Base-by-base conservation (phyloP, 202 grass and related monocot genomes). In the Digitaria exilis region DNA sequence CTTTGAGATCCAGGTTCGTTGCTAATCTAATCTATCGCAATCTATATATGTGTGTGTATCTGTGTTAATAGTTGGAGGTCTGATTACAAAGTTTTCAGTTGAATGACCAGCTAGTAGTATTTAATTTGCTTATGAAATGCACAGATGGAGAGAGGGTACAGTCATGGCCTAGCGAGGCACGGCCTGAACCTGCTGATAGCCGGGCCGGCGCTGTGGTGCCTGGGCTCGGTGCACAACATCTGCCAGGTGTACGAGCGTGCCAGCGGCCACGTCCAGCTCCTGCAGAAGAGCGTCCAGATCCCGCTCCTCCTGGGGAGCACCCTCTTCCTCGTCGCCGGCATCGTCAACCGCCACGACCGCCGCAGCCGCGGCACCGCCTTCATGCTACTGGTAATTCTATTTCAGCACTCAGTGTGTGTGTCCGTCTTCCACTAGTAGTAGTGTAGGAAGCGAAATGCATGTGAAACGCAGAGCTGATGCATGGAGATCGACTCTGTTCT, bases 171-270 rank as follows among this genome's bases (percentile, higher is more conserved):
- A 24, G 79, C 91, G 66, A 81, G 56, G 64, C 92, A 98, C 50
- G 91, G 90, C 0, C 80, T 98, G 67, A 98, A 95, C 87, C 65
- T 95, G 13, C 82, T 98, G 9, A 88, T 98, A 14, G 87, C 96
- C 1, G 92, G 96, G 14, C 85, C 91, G 2, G 73, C 87, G 10
- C 83, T 98, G 10, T 93, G 90, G 92, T 57, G 75, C 71, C 76
- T 93, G 7, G 92, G 96, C 5, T 98, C 92, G 1, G 62, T 90
- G 28, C 90, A 91, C 71, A 93, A 91, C 84, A 81, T 90, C 24
- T 93, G 87, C 64, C 92, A 98, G 75, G 68, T 89, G 25, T 98
- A 95, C 43, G 87, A 98, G 75, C 88, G 87, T 16, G 87, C 92
- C 26, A 90, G 80, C 64, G 90, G 89, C 1, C 84, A 90, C 73